Evolutionary conservation across 257 asterid species (phyloP), one percentile per base, ranked within the genome.

Genomic region (Lantana camara): DNA sequence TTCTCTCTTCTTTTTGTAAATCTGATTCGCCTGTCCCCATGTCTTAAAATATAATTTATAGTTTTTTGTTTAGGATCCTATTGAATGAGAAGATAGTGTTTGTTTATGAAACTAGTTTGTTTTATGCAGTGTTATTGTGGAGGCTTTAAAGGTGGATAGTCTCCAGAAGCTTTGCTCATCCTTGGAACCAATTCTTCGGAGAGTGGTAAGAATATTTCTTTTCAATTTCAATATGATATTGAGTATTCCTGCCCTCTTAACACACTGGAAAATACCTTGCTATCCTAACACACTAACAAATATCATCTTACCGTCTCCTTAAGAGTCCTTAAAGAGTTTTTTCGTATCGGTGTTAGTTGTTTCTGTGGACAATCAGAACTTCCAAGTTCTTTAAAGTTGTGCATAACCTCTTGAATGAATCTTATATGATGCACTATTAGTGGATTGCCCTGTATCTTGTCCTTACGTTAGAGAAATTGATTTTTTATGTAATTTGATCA

Each of bases 111-210:
- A 27, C 9, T 16, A 9, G 27, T 44, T 21, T 67, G 53, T 56
- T 66, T 32, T 45, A 29, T 79, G 80, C 91, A 86, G 97, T 53
- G 95, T 89, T 38, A 86, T 89, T 64, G 95, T 89, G 71, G 97
- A 89, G 73, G 97, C 97, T 41, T 80, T 89, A 34, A 86, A 87
- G 82, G 75, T 89, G 70, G 97, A 89, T 75, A 87, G 91, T 75
- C 91, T 89, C 48, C 95, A 86, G 69, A 89, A 81, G 84, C 89
- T 89, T 49, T 89, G 91, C 84, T 89, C 96, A 16, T 89, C 96
- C 23, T 61, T 86, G 81, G 96, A 89, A 68, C 96, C 95, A 46
- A 82, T 89, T 72, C 90, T 89, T 21, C 90, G 96, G 27, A 86
- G 93, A 89, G 95, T 89, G 80, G 96, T 89, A 89, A 80, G 23